A percentile compares a stretch with the other conserved stretches of the same genome.
These are phyloP conservation scores for Aureobasidium sp. DNA, from an alignment of 2,329 filamentous ascomycete species.

Conservation along the genomic window DNA sequence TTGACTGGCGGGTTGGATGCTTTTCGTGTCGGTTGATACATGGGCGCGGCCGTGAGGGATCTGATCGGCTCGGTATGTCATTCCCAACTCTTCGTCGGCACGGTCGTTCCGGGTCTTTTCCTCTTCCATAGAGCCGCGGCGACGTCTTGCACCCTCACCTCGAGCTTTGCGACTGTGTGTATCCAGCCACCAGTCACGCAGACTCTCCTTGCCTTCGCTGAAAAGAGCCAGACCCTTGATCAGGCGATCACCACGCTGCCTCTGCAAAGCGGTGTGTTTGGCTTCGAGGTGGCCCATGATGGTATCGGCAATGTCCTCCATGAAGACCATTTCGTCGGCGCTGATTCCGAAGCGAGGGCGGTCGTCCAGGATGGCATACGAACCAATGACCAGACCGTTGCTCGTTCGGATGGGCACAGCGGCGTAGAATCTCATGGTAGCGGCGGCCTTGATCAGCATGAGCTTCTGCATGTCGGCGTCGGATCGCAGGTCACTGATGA, in stretches of 20 bases:
- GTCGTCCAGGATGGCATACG: conserved; percentile 50
- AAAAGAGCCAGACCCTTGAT: conserved; percentile 45
- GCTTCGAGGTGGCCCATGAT: conserved; percentile 53
- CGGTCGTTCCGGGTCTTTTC: not conserved
- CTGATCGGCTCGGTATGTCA: conserved; percentile 1
- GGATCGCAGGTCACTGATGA: conserved; percentile 20
- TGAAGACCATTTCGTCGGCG: conserved; percentile 42
- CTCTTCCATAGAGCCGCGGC: conserved; percentile 1
- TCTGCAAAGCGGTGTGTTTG: conserved; percentile 39
- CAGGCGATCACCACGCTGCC: conserved; percentile 44
- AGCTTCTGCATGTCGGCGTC: conserved; percentile 1
- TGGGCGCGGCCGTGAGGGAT: not conserved
- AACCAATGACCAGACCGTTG: conserved; percentile 49
- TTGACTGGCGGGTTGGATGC: not conserved
- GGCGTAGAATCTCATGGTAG: conserved; percentile 37
- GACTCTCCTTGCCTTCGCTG: conserved; percentile 19
- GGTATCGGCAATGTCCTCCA: conserved; percentile 48
- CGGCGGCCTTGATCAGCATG: conserved; percentile 14
- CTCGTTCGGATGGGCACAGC: conserved; percentile 53
- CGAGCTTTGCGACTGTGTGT: not conserved
- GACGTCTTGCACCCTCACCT: conserved; percentile 8
- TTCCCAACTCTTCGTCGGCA: conserved; percentile 18
- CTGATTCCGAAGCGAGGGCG: conserved; percentile 46
- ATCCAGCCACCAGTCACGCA: conserved; percentile 24
- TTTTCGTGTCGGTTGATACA: not conserved